Conservation (phyloP, 352 stramenopile genomes). For the Phytophthora multivora region DNA sequence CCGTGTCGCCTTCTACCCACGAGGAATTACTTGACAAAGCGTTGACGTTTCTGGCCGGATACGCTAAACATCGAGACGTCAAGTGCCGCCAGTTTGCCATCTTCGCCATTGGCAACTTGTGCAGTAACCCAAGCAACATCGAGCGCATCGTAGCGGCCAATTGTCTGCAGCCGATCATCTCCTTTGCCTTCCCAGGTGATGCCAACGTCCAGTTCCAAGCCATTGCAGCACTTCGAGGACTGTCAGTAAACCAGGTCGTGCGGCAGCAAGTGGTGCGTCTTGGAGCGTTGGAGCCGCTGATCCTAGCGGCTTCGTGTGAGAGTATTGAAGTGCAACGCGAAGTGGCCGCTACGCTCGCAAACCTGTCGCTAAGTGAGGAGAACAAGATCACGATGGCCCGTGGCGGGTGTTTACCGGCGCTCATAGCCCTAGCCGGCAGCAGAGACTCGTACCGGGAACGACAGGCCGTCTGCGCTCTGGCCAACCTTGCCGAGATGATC, state of each 20-base stretch:
- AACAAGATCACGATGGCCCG: conserved; percentile 97
- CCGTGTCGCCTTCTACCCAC: conserved; percentile 87
- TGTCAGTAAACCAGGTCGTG: conserved; percentile 91
- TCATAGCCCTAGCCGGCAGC: conserved; percentile 89
- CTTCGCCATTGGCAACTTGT: conserved; percentile 95
- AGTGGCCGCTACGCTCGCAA: conserved; percentile 93
- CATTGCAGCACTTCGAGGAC: conserved; percentile 91
- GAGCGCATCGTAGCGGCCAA: conserved; percentile 89
- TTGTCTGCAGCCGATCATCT: conserved; percentile 93
- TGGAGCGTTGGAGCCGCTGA: conserved; percentile 94
- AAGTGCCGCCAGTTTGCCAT: conserved; percentile 97
- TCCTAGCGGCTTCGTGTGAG: conserved; percentile 88
- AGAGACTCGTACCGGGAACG: conserved; percentile 91
- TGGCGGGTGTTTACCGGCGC: conserved; percentile 91
- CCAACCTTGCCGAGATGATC: conserved; percentile 96
- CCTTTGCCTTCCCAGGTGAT: conserved; percentile 93
- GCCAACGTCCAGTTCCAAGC: conserved; percentile 97
- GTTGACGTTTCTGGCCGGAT: conserved; percentile 90
- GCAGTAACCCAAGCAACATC: conserved; percentile 91
- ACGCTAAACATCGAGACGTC: conserved; percentile 94
- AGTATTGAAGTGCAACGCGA: conserved; percentile 96
- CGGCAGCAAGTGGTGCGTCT: conserved; percentile 91
- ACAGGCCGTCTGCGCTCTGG: conserved; percentile 92
- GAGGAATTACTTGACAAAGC: conserved; percentile 74
- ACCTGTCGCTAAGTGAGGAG: conserved; percentile 94